A percentile compares a stretch with the other conserved stretches of the same genome.
Conservation (phyloP, 371 early-diverging fungal genomes). For the Lichtheimia ramosa region DNA sequence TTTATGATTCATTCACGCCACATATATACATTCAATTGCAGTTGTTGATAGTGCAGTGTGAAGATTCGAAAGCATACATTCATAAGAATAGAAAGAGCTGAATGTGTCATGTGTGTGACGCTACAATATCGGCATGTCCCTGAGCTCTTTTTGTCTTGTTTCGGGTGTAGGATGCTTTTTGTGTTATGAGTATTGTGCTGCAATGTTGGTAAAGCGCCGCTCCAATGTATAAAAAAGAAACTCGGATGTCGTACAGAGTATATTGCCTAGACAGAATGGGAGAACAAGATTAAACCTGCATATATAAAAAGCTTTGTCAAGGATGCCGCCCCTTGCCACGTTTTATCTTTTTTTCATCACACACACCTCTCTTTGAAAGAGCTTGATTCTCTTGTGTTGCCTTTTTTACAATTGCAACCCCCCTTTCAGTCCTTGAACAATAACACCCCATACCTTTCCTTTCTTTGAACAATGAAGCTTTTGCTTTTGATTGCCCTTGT, state of each 20-base stretch:
- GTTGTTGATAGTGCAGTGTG: too few species aligned
- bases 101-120: too few species aligned
- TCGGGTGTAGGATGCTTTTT: too few species aligned
- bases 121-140: too few species aligned
- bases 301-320: background rate
- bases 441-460: slow-evolving; percentile 9
- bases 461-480: slow-evolving; percentile 8
- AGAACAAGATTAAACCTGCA: background rate
- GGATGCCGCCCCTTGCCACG: background rate
- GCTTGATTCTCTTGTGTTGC: background rate
- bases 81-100: too few species aligned
- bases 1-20: too few species aligned
- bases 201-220: too few species aligned
- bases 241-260: slow-evolving; percentile 19
- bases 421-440: slow-evolving; percentile 15
- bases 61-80: too few species aligned
- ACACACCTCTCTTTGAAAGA: background rate
- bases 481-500: slow-evolving; percentile 12
- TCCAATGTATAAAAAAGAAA: slow-evolving; percentile 4
- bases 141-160: too few species aligned
- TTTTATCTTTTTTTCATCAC: slow-evolving; percentile 8
- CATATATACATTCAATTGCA: too few species aligned
- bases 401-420: background rate
- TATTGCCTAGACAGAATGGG: slow-evolving; percentile 8
- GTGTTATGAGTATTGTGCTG: too few species aligned